Evolutionary conservation across 768 basidiomycete species (phyloP), one percentile per base, ranked within the genome.

Genomic region (Pleurotus pulmonarius): DNA sequence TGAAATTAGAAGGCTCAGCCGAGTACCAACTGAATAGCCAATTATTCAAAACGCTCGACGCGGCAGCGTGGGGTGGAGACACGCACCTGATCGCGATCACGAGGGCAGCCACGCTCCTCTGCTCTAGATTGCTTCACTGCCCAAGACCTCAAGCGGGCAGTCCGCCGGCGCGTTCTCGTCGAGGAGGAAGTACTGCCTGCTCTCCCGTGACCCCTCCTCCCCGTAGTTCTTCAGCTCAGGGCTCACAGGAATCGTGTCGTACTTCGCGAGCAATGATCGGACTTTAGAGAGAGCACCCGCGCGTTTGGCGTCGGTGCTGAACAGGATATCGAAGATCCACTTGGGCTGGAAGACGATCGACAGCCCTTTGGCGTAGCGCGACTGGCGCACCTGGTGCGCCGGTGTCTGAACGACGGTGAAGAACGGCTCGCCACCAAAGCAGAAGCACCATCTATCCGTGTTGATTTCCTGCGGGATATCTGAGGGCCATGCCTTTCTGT

Each of bases 341-440:
- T 64, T 62, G n/a, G 63, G 63, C 39, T 64, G 63, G 59, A 64
- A 64, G 22, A 64, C 63, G 39, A 62, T 62, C 25, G 59, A 58
- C 18, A 62, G 52, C n/a, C 61, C 63, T 43, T 62, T 62, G n/a
- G 61, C 59, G 34, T 56, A 59, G 41, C 63, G 57, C 3, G 58
- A 60, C 12, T 58, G 61, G 56, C 61, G 63, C 12, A 53, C 46
- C 40, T 60, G 59, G 39, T 62, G 61, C 6, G 59, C 61, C 15
- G 63, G 63, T 1, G 63, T 64, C 47, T 62, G 63, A 26, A 58
- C 53, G 39, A 62, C 63, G 46, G 59, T 64, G 52, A 62, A 62
- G 56, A 64, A 62, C 18, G 63, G 63, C 54, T 64, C 63, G 24
- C 63, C 63, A 15, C 43, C 61, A 29, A 62, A 64, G 48, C 63